Evolutionary conservation across 1,284 basidiomycete genomes (phyloP).

Genomic region (Pterula multifida): DNA sequence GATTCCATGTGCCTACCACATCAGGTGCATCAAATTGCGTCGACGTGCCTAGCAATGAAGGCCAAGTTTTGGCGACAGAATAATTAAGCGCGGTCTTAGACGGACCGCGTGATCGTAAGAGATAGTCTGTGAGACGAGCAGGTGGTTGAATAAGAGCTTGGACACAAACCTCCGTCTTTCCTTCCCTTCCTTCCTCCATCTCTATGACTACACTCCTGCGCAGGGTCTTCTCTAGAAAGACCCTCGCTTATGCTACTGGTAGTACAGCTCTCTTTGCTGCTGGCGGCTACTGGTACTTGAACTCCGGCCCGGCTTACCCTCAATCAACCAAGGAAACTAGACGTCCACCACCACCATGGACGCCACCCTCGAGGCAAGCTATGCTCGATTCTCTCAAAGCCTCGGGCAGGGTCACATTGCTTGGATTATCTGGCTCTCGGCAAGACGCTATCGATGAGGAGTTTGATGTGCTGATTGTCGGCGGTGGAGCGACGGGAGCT

Average conservation of each 20-base stretch:
- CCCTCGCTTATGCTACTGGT: slow-evolving; percentile 37
- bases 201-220: slow-evolving; percentile 20
- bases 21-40: too few species aligned
- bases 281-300: slow-evolving; percentile 59
- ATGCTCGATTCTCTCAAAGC: slow-evolving; percentile 51
- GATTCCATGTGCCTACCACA: too few species aligned
- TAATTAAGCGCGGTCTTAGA: not conserved
- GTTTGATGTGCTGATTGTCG: slow-evolving; percentile 79
- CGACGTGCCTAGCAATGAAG: not conserved
- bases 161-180: not conserved
- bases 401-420: slow-evolving; percentile 19
- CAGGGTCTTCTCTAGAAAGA: slow-evolving; percentile 38
- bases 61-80: not conserved
- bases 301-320: slow-evolving; percentile 57
- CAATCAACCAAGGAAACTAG: slow-evolving; percentile 47
- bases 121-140: not conserved
- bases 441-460: slow-evolving; percentile 24
- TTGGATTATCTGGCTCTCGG: not conserved
- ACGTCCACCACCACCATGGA: slow-evolving; percentile 63
- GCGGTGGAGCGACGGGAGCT: slow-evolving; percentile 91
- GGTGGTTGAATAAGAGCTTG: not conserved
- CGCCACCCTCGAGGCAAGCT: slow-evolving; percentile 52
- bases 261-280: slow-evolving; percentile 38
- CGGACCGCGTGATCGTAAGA: not conserved
- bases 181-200: not conserved